Evolutionary conservation across 352 stramenopile species (phyloP).

Genomic region (Hyaloperonospora brassicae): DNA sequence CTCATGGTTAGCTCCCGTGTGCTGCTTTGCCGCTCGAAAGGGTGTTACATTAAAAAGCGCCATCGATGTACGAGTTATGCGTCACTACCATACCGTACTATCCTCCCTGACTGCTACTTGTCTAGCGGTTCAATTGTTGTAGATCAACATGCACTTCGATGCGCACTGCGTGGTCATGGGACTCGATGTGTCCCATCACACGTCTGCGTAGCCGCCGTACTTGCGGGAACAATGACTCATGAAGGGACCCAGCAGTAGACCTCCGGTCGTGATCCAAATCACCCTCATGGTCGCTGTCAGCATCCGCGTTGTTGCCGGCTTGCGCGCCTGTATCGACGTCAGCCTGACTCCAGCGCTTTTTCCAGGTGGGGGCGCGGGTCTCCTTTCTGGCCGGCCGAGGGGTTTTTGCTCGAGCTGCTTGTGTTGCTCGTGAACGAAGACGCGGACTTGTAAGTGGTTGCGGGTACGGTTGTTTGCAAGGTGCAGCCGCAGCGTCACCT

Average conservation of each 20-base stretch:
- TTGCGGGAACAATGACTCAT: slow-evolving; percentile 83
- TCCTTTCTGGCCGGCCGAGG: slow-evolving; percentile 20
- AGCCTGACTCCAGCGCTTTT: slow-evolving; percentile 38
- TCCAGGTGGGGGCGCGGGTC: slow-evolving; percentile 10
- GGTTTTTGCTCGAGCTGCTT: slow-evolving; percentile 18
- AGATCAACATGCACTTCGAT: slow-evolving; percentile 5
- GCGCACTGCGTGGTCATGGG: not conserved
- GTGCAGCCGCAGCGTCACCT: slow-evolving; percentile 2
- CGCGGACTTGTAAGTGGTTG: slow-evolving; percentile 12
- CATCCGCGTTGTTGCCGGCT: slow-evolving; percentile 9
- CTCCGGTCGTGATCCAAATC: slow-evolving; percentile 20
- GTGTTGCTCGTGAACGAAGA: slow-evolving; percentile 27
- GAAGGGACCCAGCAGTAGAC: slow-evolving; percentile 40
- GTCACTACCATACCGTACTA: slow-evolving; percentile 3
- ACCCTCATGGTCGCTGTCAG: slow-evolving; percentile 15
- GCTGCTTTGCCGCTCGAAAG: slow-evolving; percentile 10
- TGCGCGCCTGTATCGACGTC: slow-evolving; percentile 16
- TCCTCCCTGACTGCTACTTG: slow-evolving; percentile 14
- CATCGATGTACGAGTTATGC: slow-evolving; percentile 26
- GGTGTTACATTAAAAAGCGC: slow-evolving; percentile 6
- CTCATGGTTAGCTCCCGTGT: slow-evolving; percentile 10
- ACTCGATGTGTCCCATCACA: slow-evolving; percentile 8
- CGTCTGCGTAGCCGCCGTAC: slow-evolving; percentile 73
- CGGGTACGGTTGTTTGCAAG: slow-evolving; percentile 13
- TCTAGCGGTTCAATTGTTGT: slow-evolving; percentile 18